Conservation (phyloP, 2,329 filamentous ascomycete genomes). For the Hypoxylon sp. region DNA sequence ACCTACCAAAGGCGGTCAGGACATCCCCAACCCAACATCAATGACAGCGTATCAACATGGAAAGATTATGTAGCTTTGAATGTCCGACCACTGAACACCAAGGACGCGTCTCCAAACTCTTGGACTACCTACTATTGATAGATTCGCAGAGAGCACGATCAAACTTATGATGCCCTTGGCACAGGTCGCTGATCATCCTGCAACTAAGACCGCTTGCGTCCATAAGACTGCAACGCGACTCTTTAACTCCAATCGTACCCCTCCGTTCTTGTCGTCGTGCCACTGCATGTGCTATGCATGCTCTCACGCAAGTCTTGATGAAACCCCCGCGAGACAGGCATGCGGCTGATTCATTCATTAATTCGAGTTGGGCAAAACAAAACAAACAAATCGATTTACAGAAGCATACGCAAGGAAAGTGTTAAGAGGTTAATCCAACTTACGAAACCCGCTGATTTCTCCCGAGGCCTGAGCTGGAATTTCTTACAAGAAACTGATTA, state of each 20-base stretch:
- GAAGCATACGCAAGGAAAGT: slow-evolving; percentile 1
- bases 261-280: slow-evolving; percentile 22
- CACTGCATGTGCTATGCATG: slow-evolving; percentile 29
- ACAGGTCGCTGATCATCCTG: slow-evolving; percentile 34
- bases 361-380: slow-evolving; percentile 10
- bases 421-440: slow-evolving; percentile 18
- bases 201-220: slow-evolving; percentile 13
- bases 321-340: slow-evolving; percentile 24
- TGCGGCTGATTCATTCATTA: slow-evolving; percentile 40
- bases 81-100: slow-evolving; percentile 2
- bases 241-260: slow-evolving; percentile 6
- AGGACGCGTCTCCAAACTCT: background rate
- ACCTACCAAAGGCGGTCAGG: slow-evolving; percentile 33
- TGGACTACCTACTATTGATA: slow-evolving; percentile 13
- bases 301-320: slow-evolving; percentile 38
- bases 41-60: slow-evolving; percentile 10
- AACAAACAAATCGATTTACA: slow-evolving; percentile 14
- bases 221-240: slow-evolving; percentile 19
- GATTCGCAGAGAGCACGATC: slow-evolving; percentile 21
- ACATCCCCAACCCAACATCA: slow-evolving; percentile 1
- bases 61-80: slow-evolving; percentile 3
- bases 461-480: slow-evolving; percentile 2
- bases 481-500: background rate
- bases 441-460: background rate
- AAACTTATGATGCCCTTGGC: slow-evolving; percentile 26